Base-by-base conservation (phyloP, 495 filamentous ascomycete species). In the Pyrenula aspistea region DNA sequence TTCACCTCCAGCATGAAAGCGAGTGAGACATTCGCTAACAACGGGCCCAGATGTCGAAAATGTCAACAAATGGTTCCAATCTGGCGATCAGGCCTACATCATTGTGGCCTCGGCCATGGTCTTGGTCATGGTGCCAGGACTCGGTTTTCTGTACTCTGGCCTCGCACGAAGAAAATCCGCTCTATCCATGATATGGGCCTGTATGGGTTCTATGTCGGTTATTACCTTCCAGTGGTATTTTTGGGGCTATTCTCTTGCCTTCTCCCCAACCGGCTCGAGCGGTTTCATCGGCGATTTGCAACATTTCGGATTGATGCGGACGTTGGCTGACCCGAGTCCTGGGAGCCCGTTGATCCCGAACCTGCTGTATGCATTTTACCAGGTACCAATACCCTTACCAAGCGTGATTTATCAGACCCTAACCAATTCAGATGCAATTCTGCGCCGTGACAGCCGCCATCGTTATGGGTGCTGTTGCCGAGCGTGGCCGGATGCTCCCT, bases 341-440 rank as follows among this genome's bases (percentile, higher is more conserved):
- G 83, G 81, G 19, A 82, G 77, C 25, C 78, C 82, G 0, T 64
- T 85, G 53, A 78, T 87, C 60, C 83, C 83, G 0, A 77, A 81
- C 49, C 62, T 87, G 42, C 74, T 87, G 3, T 87, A 80, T 62
- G 71, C 78, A 49, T 85, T 87, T 65, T 87, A 88, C 60, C 79
- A 89, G 77, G 83, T 86, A 74, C 48, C 65, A 56, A 49, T 24
- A 22, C 1, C 54, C 2, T 24, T 59, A 21, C 53, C 24, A 42
- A 56, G 48, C n/a, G n/a, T n/a, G n/a, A n/a, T n/a, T n/a, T n/a
- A n/a, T n/a, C n/a, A n/a, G n/a, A n/a, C n/a, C n/a, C n/a, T n/a
- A n/a, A n/a, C n/a, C n/a, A n/a, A n/a, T n/a, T n/a, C 63, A 95
- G 90, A 86, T 96, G 87, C 87, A 93, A 86, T 97, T 98, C 79